A percentile compares a stretch with the other conserved stretches of the same genome.
These are phyloP conservation scores for Coniosporium tulheliwenetii DNA, from an alignment of 2,329 filamentous ascomycete genomes.

Conservation along the genomic window DNA sequence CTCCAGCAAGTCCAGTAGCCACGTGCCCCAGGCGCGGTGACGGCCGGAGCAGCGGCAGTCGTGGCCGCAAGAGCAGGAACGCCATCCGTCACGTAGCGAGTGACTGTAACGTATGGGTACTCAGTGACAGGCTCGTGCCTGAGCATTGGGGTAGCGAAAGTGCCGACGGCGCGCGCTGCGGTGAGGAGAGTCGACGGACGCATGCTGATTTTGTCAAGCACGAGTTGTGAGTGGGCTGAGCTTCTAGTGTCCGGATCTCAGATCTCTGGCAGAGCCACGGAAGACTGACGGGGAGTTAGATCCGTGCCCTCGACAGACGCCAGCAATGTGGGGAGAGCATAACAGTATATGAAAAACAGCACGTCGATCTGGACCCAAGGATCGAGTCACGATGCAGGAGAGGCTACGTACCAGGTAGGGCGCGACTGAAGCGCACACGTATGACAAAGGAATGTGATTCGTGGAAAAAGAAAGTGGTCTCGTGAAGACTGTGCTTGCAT, in stretches of 20 bases:
- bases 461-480: conserved; percentile 7
- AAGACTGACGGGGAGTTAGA: conserved; percentile 5
- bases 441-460: conserved; percentile 7
- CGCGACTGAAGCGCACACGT: conserved; percentile 7
- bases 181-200: conserved; percentile 16
- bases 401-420: conserved; percentile 3
- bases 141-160: conserved; percentile 15
- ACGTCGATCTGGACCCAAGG: conserved; percentile 2
- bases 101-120: conserved; percentile 11
- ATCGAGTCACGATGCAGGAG: background rate
- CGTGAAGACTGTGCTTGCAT: conserved; percentile 1
- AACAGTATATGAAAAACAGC: conserved; percentile 2
- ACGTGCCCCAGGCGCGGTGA: conserved; percentile 2
- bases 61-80: background rate
- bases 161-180: conserved; percentile 19
- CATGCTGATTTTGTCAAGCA: conserved; percentile 13
- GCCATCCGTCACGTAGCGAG: conserved; percentile 7
- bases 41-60: conserved; percentile 6
- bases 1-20: background rate
- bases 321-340: background rate
- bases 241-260: conserved; percentile 7
- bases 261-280: conserved; percentile 6
- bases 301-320: conserved; percentile 3
- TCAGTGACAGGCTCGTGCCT: conserved; percentile 12
- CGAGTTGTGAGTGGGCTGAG: conserved; percentile 7